Conservation (phyloP, 73 alveolate genomes). For the Paramecium sonneborni region DNA sequence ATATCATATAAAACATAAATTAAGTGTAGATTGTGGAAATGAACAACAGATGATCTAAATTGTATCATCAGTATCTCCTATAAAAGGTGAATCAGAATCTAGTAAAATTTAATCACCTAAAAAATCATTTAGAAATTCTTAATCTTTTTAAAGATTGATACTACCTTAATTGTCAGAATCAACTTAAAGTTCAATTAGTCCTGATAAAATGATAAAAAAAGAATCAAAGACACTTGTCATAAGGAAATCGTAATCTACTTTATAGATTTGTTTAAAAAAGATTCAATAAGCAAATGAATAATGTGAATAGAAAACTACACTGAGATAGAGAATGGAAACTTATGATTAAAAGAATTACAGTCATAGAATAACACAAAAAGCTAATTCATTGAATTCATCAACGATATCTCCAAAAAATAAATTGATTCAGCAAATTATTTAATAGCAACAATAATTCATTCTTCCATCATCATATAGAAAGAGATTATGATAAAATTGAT, state of each 20-base stretch:
- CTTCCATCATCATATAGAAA: constrained; percentile 32
- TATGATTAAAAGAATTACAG: constrained; percentile 6
- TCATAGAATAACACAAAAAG: background rate
- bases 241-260: background rate
- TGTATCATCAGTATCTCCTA: background rate
- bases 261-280: background rate
- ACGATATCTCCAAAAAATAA: constrained; percentile 16
- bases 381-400: background rate
- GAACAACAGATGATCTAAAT: background rate
- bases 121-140: background rate
- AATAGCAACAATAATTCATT: background rate
- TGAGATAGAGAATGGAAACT: background rate
- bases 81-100: background rate
- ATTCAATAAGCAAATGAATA: background rate
- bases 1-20: background rate
- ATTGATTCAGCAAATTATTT: background rate
- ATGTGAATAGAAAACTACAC: background rate
- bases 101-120: background rate
- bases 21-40: background rate
- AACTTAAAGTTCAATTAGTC: background rate
- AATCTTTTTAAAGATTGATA: constrained; percentile 14
- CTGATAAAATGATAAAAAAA: background rate
- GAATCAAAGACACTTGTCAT: constrained; percentile 8
- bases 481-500: constrained; percentile 23
- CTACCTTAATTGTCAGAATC: constrained; percentile 17